These are phyloP conservation scores for Torrubiella hemipterigena DNA, from an alignment of 2,329 filamentous ascomycete species.

Conservation along the genomic window DNA sequence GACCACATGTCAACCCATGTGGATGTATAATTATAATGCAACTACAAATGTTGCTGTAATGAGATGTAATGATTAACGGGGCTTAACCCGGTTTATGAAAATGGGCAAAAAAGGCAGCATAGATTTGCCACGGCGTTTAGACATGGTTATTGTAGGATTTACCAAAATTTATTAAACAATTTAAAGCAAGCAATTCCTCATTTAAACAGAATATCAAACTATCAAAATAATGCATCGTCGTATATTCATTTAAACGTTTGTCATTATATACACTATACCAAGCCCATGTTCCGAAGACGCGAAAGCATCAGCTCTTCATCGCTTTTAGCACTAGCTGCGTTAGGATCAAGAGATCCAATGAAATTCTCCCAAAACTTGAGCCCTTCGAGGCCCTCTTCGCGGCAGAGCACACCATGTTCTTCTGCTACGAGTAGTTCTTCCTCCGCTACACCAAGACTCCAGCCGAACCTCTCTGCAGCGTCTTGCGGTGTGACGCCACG, in stretches of 20 bases:
- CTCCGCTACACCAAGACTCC: conserved; percentile 91
- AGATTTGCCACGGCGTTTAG: no score
- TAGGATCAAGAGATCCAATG: conserved; percentile 26
- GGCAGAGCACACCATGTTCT: conserved; percentile 73
- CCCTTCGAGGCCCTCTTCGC: conserved; percentile 86
- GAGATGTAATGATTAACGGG: no score
- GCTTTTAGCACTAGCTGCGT: conserved; percentile 1
- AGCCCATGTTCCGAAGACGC: background rate
- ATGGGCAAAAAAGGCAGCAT: no score
- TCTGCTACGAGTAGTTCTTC: conserved; percentile 98
- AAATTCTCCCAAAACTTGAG: conserved; percentile 88
- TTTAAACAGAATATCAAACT: no score
- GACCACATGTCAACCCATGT: conserved; percentile 52
- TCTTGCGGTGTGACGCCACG: conserved; percentile 84
- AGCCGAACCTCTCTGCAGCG: conserved; percentile 79
- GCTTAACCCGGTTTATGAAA: no score
- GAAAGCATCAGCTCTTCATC: no score
- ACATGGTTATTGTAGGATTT: no score
- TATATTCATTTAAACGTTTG: no score
- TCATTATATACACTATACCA: no score
- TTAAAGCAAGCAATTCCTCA: no score
- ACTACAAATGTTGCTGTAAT: background rate
- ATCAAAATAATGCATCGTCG: no score
- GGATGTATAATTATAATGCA: conserved; percentile 28
- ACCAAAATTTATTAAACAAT: no score